Evolutionary conservation across 257 asterid species (phyloP).

Genomic region (Ophiorrhiza pumila): DNA sequence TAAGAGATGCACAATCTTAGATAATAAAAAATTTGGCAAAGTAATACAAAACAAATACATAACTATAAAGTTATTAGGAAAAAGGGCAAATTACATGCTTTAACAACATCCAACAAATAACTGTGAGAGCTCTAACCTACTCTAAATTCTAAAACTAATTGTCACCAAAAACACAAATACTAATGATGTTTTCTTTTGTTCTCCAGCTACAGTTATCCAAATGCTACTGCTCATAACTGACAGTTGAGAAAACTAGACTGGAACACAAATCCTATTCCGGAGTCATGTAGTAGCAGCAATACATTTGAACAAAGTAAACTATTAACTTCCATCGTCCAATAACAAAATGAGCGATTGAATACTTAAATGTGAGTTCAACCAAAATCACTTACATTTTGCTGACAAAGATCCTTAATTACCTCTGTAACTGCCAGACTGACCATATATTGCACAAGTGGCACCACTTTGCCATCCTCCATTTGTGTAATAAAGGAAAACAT

Average conservation of each 20-base stretch:
- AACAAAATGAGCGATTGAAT: background rate
- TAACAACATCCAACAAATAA: background rate
- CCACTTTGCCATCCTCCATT: slow-evolving; percentile 90
- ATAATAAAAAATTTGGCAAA: too few relatives aligned
- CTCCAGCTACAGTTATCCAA: background rate
- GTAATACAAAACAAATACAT: too few relatives aligned
- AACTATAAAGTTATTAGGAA: too few relatives aligned
- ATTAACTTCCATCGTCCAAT: too few relatives aligned
- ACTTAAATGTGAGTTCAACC: slow-evolving; percentile 1
- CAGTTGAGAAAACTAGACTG: background rate
- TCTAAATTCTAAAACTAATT: background rate
- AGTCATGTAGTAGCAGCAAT: background rate
- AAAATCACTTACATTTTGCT: slow-evolving; percentile 45
- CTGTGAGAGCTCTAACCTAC: background rate
- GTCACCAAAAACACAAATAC: background rate
- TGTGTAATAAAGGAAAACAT: slow-evolving; percentile 79
- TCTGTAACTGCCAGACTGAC: slow-evolving; percentile 85
- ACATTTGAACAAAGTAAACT: background rate
- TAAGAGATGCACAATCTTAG: too few relatives aligned
- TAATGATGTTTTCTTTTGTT: background rate
- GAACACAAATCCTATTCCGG: background rate
- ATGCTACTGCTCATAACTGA: background rate
- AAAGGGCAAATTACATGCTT: too few relatives aligned
- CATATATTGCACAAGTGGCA: slow-evolving; percentile 86
- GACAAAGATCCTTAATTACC: slow-evolving; percentile 76